These are phyloP conservation scores for Leccinum boreale DNA, from an alignment of 768 basidiomycete species.

Conservation along the genomic window DNA sequence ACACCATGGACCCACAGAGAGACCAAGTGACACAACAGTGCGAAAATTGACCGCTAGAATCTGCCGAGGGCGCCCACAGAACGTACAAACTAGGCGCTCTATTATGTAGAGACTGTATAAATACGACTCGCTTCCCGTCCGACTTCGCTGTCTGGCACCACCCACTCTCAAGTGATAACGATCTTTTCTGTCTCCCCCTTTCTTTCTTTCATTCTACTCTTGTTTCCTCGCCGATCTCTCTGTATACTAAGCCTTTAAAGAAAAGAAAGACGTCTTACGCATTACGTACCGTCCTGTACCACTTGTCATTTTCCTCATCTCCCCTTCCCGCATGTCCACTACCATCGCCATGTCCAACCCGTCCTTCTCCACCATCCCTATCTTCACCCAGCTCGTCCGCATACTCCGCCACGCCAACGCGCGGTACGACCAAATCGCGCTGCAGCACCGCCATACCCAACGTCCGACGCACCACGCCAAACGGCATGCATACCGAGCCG, in stretches of 20 bases:
- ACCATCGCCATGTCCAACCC: slow-evolving; percentile 5
- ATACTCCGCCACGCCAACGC: slow-evolving; percentile 44
- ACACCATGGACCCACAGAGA: slow-evolving; percentile 14
- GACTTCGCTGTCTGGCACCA: slow-evolving; percentile 18
- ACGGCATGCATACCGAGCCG: slow-evolving; percentile 41
- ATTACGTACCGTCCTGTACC: not conserved
- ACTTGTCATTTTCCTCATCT: not conserved
- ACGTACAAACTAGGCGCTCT: slow-evolving; percentile 8
- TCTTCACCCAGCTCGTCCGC: slow-evolving; percentile 35
- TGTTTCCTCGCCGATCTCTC: not conserved
- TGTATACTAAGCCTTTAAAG: not conserved
- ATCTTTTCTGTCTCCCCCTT: not conserved
- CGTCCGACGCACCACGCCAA: slow-evolving; percentile 46
- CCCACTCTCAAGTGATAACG: slow-evolving; percentile 1
- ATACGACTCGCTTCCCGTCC: not conserved
- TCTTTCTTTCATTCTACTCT: not conserved
- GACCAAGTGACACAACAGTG: not conserved
- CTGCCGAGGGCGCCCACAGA: not conserved
- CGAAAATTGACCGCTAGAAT: not conserved
- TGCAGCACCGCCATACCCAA: slow-evolving; percentile 33
- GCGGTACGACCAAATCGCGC: slow-evolving; percentile 39
- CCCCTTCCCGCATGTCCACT: not conserved
- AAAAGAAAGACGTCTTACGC: not conserved
- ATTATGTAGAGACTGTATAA: slow-evolving; percentile 14
- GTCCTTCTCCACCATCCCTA: slow-evolving; percentile 17